Evolutionary conservation across 805 yeast species (phyloP).

Genomic region (Teunomyces cretensis): DNA sequence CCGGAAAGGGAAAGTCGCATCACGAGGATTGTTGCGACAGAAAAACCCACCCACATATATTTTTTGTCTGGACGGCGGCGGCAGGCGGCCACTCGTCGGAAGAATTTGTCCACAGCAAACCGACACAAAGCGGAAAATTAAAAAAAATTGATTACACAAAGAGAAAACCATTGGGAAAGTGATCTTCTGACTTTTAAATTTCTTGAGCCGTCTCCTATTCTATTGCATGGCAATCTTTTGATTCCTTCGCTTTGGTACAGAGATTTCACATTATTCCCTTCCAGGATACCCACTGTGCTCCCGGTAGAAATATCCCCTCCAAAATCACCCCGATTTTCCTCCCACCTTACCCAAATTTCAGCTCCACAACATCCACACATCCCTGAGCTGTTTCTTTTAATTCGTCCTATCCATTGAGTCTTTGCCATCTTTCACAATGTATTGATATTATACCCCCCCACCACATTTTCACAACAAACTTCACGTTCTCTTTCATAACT

Average conservation of each 20-base stretch:
- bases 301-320: neutral
- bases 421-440: neutral
- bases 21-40: no score
- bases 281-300: neutral
- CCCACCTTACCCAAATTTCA: neutral
- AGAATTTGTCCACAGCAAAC: neutral
- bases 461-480: neutral
- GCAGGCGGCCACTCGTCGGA: neutral
- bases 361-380: neutral
- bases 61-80: no score
- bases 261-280: neutral
- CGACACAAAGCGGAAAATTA: neutral
- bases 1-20: no score
- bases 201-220: neutral
- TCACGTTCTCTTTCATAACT: neutral
- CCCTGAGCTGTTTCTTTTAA: neutral
- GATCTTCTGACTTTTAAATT: slow-evolving; percentile 14
- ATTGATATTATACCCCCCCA: neutral
- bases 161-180: slow-evolving; percentile 13
- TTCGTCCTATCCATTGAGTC: neutral
- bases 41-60: neutral
- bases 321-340: neutral
- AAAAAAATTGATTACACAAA: neutral
- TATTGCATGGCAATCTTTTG: neutral
- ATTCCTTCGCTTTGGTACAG: neutral